Percentiles rank a stretch among this genome's conserved stretches.
Evolutionary conservation across 2,329 filamentous ascomycete genomes (phyloP).

Genomic region (Monosporascus sp.): DNA sequence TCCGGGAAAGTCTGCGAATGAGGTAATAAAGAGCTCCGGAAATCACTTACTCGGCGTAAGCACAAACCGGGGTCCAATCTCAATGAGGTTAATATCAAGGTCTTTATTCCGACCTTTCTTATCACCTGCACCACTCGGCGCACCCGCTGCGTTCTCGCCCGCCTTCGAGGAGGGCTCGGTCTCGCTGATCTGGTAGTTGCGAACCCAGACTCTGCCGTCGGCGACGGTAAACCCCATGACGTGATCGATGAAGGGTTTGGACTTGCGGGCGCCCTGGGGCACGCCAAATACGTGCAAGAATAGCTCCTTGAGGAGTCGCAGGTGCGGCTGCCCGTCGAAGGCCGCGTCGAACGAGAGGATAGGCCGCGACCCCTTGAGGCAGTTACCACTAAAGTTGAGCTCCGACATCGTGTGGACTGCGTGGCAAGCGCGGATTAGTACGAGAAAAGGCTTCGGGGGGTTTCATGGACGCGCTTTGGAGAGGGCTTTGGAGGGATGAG

Average conservation of each 20-base stretch:
- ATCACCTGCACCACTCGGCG: constrained; percentile 32
- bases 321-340: constrained; percentile 77
- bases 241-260: constrained; percentile 94
- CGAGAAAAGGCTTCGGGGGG: background rate
- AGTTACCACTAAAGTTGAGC: constrained; percentile 94
- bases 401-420: constrained; percentile 85
- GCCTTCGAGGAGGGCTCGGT: constrained; percentile 55
- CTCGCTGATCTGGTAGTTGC: constrained; percentile 90
- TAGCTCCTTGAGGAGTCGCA: constrained; percentile 81
- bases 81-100: constrained; percentile 76
- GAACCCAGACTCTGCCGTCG: constrained; percentile 92
- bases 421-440: background rate
- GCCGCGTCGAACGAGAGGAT: constrained; percentile 85
- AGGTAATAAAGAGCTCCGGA: background rate
- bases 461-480: background rate
- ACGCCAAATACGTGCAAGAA: constrained; percentile 89
- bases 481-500: background rate
- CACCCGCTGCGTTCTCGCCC: constrained; percentile 30
- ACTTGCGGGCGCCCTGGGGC: constrained; percentile 78
- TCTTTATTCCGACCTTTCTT: constrained; percentile 44
- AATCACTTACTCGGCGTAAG: constrained; percentile 63
- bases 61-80: constrained; percentile 91
- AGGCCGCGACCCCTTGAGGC: constrained; percentile 85
- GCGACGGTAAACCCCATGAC: constrained; percentile 89
- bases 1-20: background rate